These are phyloP conservation scores for Moricandia moricandioides DNA, from an alignment of 345 rosid species.

Conservation along the genomic window DNA sequence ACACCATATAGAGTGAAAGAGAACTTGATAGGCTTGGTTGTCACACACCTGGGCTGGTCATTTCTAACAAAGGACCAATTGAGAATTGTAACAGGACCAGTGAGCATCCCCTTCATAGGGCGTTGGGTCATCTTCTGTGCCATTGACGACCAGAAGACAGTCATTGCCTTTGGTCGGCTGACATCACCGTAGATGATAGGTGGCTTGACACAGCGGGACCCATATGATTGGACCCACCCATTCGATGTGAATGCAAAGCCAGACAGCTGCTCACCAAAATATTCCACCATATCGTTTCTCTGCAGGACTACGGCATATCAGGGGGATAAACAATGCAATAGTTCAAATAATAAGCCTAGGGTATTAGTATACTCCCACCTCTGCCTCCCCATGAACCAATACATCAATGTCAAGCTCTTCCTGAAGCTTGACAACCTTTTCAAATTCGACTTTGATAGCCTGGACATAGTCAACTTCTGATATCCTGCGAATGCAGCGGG, in stretches of 20 bases:
- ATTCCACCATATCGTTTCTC: constrained; percentile 75
- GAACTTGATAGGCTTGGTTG: constrained; percentile 6
- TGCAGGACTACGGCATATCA: constrained; percentile 22
- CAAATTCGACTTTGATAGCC: constrained; percentile 68
- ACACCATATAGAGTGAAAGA: constrained; percentile 1
- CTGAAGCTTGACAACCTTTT: constrained; percentile 66
- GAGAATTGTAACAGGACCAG: constrained; percentile 67
- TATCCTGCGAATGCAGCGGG: constrained; percentile 44
- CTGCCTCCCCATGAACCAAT: constrained; percentile 83
- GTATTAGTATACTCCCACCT: constrained; percentile 42
- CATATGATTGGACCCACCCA: constrained; percentile 76
- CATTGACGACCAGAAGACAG: constrained; percentile 62
- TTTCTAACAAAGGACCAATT: constrained; percentile 71
- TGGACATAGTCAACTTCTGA: constrained; percentile 57
- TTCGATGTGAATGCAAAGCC: constrained; percentile 67
- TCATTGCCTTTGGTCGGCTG: constrained; percentile 64
- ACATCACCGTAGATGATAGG: constrained; percentile 68
- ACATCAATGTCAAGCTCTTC: constrained; percentile 85
- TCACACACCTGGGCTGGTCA: constrained; percentile 64
- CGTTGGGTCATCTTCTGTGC: constrained; percentile 66
- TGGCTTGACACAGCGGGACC: constrained; percentile 69
- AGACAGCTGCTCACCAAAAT: constrained; percentile 64
- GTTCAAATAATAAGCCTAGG: not conserved
- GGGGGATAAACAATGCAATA: not conserved
- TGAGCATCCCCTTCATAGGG: constrained; percentile 72